Evolutionary conservation across 345 rosid species (phyloP).

Genomic region (Pugionium cornutum): DNA sequence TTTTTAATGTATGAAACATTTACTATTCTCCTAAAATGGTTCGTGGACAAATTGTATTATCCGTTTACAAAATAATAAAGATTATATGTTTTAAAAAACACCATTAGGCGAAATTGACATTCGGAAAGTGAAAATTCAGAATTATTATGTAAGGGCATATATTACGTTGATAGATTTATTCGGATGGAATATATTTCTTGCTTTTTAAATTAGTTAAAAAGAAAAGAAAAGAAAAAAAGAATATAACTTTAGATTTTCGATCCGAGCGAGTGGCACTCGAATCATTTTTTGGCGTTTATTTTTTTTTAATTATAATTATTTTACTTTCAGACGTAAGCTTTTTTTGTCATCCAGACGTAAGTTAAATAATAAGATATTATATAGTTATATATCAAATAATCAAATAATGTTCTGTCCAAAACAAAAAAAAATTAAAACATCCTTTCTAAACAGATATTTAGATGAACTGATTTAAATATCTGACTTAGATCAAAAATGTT

Average conservation of each 20-base stretch:
- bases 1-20: no score
- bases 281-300: constrained; percentile 20
- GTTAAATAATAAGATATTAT: no score
- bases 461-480: background rate
- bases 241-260: constrained; percentile 39
- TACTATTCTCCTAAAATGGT: no score
- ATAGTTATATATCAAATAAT: no score
- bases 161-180: constrained; percentile 33
- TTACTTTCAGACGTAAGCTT: constrained; percentile 7
- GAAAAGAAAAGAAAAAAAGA: constrained; percentile 9
- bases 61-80: no score
- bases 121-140: constrained; percentile 37
- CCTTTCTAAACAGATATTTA: no score
- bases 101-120: background rate
- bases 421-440: no score
- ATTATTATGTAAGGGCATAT: constrained; percentile 28
- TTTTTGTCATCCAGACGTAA: no score
- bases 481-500: no score
- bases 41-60: no score
- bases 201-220: constrained; percentile 29
- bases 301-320: constrained; percentile 8
- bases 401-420: no score
- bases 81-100: no score
- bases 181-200: constrained; percentile 21
- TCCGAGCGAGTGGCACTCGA: constrained; percentile 39